Evolutionary conservation across 805 yeast species (phyloP), one percentile per base, ranked within the genome.

Genomic region (Danielia oregonensis): DNA sequence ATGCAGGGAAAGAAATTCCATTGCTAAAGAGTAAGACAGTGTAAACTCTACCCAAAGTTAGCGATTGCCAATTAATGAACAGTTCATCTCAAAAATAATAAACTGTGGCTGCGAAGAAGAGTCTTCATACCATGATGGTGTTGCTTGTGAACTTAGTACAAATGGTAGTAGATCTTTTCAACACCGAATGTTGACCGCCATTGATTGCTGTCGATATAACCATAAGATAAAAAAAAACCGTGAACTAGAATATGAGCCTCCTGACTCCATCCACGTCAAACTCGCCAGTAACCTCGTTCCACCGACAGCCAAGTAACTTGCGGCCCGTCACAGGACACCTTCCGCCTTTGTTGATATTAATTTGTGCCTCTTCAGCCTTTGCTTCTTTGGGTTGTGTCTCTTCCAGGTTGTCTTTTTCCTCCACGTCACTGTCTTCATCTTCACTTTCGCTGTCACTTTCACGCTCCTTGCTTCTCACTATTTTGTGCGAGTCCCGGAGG

Each of bases 311-410:
- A 22, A 88, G 55, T 23, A 91, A 62, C 45, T 68, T 74, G 36
- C 72, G 78, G 0, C 88, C 85, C 0, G 96, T 84, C 1, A 85
- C 72, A 0, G 97, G 97, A 54, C 97, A 91, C 42, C 81, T 66
- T 2, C 89, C 89, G 6, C 82, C 85, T 12, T 64, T 63, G 12
- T 52, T 49, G 14, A 65, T 61, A 30, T 69, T 72, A 27, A 48
- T 43, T 6, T 44, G 31, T 17, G 40, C 42, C 6, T 27, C 28
- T 11, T 40, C 43, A 1, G 26, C 32, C 14, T 34, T 46, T 5
- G 35, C 29, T 6, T 37, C 36, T 14, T 43, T 44, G 12, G 22
- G 35, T 13, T 43, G 44, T n/a, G 19, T 16, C 9, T 40, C 49
- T 4, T 39, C 48, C 3, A 43, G 49, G 8, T 46, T 50, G 2